Evolutionary conservation across 257 asterid species (phyloP).

Genomic region (Ocimum tenuiflorum): DNA sequence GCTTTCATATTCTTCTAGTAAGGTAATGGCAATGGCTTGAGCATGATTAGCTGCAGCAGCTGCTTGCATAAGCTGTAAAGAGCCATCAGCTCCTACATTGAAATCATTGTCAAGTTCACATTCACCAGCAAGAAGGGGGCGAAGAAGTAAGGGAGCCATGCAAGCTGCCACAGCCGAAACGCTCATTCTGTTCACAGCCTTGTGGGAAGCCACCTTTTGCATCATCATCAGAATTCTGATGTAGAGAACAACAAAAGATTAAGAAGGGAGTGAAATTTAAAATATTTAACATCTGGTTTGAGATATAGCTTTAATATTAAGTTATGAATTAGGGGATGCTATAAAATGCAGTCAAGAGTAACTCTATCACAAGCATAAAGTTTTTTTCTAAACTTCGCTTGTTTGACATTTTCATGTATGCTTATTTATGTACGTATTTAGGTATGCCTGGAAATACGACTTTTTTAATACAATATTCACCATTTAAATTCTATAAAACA

Average conservation of each 20-base stretch:
- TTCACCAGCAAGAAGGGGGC: slow-evolving; percentile 97
- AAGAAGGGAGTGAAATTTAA: not conserved
- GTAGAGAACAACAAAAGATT: slow-evolving; percentile 19
- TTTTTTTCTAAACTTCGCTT: not conserved
- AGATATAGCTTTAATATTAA: not conserved
- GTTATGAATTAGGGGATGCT: too few species aligned
- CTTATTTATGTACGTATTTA: not conserved
- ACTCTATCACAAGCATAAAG: not conserved
- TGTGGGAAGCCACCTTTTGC: slow-evolving; percentile 74
- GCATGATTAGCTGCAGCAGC: slow-evolving; percentile 99
- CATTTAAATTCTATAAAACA: not conserved
- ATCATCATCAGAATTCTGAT: slow-evolving; percentile 88
- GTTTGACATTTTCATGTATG: not conserved
- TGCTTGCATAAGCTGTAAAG: slow-evolving; percentile 88
- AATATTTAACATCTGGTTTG: too few species aligned
- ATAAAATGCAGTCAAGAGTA: too few species aligned
- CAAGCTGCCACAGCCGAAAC: slow-evolving; percentile 98
- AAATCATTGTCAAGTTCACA: slow-evolving; percentile 70
- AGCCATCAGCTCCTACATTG: slow-evolving; percentile 81
- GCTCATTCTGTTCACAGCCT: slow-evolving; percentile 85
- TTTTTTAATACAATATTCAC: not conserved
- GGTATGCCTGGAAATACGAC: not conserved
- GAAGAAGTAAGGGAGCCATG: slow-evolving; percentile 98
- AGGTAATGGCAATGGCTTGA: slow-evolving; percentile 86
- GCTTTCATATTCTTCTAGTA: slow-evolving; percentile 79